Conservation (phyloP, 1,139 yeast genomes). For the Yamadazyma kanchanaburiensis region DNA sequence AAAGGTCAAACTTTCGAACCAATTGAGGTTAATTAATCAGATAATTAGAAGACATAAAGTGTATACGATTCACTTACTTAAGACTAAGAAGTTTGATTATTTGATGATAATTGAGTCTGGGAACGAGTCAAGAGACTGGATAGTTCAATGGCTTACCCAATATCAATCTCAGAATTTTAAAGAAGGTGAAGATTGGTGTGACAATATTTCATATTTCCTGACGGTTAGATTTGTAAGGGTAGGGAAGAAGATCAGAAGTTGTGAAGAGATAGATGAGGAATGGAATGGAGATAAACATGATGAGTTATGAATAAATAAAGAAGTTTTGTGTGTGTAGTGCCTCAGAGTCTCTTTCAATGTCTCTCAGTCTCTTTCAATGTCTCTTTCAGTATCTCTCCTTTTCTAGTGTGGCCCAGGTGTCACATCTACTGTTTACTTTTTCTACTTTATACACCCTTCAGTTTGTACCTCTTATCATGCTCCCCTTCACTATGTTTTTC, state of each 20-base stretch:
- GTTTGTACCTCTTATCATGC: too few species aligned
- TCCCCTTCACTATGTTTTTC: too few species aligned
- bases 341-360: too few species aligned
- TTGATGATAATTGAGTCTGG: slow-evolving; percentile 9
- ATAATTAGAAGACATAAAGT: slow-evolving; percentile 8
- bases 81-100: slow-evolving; percentile 4
- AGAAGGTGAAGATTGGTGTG: slow-evolving; percentile 10
- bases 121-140: slow-evolving; percentile 2
- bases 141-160: slow-evolving; percentile 11
- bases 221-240: slow-evolving; percentile 8
- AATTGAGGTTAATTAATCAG: slow-evolving; percentile 6
- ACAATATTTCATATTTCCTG: slow-evolving; percentile 5
- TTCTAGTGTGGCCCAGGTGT: too few species aligned
- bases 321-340: too few species aligned
- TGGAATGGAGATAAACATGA: too few species aligned
- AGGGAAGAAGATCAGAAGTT: slow-evolving; percentile 6
- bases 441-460: too few species aligned
- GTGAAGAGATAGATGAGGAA: slow-evolving; percentile 5
- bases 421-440: too few species aligned
- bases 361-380: too few species aligned
- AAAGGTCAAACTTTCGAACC: slow-evolving; percentile 2
- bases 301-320: too few species aligned
- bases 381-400: too few species aligned
- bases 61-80: slow-evolving; percentile 7
- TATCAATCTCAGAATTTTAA: slow-evolving; percentile 6